Evolutionary conservation across 2,329 filamentous ascomycete species (phyloP).

Genomic region (Magnaporthiopsis incrustans): DNA sequence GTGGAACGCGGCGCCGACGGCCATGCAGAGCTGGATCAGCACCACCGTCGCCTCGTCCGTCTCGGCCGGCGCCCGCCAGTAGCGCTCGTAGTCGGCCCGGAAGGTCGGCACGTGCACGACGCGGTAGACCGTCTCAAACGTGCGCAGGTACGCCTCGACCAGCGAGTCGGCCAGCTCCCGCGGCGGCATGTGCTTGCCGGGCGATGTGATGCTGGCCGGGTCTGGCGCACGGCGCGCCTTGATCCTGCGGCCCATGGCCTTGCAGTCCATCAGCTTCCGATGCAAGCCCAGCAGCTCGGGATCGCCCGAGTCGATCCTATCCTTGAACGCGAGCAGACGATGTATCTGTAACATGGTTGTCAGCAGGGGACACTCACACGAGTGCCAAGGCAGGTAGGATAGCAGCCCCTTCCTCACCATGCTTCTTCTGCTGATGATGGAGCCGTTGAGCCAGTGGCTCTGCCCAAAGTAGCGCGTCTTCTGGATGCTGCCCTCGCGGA

Average conservation of each 20-base stretch:
- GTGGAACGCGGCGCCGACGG: conserved; percentile 39
- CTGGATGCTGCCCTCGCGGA: conserved; percentile 37
- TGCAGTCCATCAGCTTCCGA: conserved; percentile 38
- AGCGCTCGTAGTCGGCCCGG: conserved; percentile 40
- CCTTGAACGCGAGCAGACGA: conserved; percentile 33
- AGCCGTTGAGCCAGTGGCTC: conserved; percentile 43
- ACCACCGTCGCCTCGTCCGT: conserved; percentile 7
- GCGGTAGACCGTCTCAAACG: conserved; percentile 47
- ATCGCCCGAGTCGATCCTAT: conserved; percentile 20
- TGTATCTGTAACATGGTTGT: conserved; percentile 25
- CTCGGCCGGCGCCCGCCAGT: conserved; percentile 27
- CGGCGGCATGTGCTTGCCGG: conserved; percentile 28
- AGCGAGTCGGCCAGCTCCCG: conserved; percentile 39
- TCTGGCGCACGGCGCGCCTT: conserved; percentile 32
- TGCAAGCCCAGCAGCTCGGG: conserved; percentile 26
- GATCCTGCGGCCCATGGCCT: conserved; percentile 42
- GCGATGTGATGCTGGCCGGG: conserved; percentile 10
- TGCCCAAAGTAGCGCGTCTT: conserved; percentile 50
- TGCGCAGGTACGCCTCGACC: conserved; percentile 45
- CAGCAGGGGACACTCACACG: too few species aligned
- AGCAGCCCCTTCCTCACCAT: background rate
- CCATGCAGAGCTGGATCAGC: conserved; percentile 43
- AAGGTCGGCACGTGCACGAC: conserved; percentile 52
- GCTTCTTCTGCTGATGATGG: conserved; percentile 18
- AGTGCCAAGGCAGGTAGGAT: background rate